These are phyloP conservation scores for Pestalotiopsis sp. DNA, from an alignment of 2,329 filamentous ascomycete species.

Conservation along the genomic window DNA sequence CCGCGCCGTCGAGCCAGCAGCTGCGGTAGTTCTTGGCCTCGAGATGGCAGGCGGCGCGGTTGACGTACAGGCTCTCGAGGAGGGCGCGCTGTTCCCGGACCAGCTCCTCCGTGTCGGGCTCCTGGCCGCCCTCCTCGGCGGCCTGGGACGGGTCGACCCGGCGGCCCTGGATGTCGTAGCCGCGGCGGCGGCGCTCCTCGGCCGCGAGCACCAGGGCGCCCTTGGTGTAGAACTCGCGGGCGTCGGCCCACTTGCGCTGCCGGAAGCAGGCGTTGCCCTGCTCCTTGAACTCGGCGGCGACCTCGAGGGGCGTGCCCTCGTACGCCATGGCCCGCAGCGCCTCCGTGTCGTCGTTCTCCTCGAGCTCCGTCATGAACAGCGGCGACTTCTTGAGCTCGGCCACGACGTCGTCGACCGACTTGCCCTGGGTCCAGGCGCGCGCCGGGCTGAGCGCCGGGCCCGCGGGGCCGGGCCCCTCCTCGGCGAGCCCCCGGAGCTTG, in stretches of 20 bases:
- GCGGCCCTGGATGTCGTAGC: slow-evolving; percentile 7
- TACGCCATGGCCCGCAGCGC: slow-evolving; percentile 90
- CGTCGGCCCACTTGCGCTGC: slow-evolving; percentile 75
- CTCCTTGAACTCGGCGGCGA: slow-evolving; percentile 83
- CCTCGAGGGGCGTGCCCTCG: slow-evolving; percentile 85
- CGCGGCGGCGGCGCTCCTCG: slow-evolving; percentile 60
- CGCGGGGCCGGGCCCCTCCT: slow-evolving; percentile 16
- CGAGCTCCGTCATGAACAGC: slow-evolving; percentile 94
- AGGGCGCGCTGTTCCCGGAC: slow-evolving; percentile 62
- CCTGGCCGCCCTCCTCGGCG: slow-evolving; percentile 40
- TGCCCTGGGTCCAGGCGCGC: slow-evolving; percentile 41
- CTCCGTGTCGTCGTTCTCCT: slow-evolving; percentile 82
- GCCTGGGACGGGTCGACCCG: slow-evolving; percentile 33
- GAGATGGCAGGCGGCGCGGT: slow-evolving; percentile 88
- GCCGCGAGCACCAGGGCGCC: slow-evolving; percentile 72
- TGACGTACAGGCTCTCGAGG: slow-evolving; percentile 79
- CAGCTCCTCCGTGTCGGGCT: slow-evolving; percentile 40
- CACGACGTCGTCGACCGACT: slow-evolving; percentile 57
- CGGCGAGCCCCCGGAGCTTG: not conserved
- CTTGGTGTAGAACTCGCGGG: slow-evolving; percentile 89
- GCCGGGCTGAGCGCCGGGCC: slow-evolving; percentile 50
- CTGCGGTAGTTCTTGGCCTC: slow-evolving; percentile 86
- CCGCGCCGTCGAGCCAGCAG: slow-evolving; percentile 82
- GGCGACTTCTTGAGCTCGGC: slow-evolving; percentile 66
- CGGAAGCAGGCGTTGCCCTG: slow-evolving; percentile 89